phyloP scores from a whole-genome alignment of 1,139 yeast genomes.

The Diutina siamensis region DNA sequence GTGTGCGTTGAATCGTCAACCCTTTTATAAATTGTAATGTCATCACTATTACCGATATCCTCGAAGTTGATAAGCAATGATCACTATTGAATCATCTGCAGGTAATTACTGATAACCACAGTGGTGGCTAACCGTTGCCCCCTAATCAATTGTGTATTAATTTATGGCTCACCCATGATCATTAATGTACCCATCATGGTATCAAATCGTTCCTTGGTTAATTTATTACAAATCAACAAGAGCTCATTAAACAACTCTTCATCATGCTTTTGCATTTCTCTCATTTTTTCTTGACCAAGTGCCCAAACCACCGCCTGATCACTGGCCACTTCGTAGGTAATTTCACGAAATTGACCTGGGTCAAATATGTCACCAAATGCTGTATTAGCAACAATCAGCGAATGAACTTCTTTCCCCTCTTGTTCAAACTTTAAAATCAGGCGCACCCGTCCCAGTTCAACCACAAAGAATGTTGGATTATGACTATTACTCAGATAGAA shows the following conservation, averaged over 20 bases:
- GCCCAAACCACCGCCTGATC: conserved; percentile 63
- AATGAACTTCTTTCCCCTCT: conserved; percentile 50
- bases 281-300: conserved; percentile 36
- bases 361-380: conserved; percentile 67
- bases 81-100: too few relatives aligned
- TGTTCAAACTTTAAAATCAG: conserved; percentile 44
- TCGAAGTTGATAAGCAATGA: too few relatives aligned
- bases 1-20: too few relatives aligned
- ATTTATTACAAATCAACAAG: conserved; percentile 47
- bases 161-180: conserved; percentile 15
- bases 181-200: conserved; percentile 59
- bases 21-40: too few relatives aligned
- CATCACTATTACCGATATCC: too few relatives aligned
- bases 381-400: conserved; percentile 80
- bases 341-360: conserved; percentile 23
- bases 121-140: too few relatives aligned
- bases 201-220: conserved; percentile 66
- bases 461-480: conserved; percentile 42
- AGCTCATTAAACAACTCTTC: conserved; percentile 60
- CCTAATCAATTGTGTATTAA: too few relatives aligned
- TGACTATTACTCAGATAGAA: conserved; percentile 34
- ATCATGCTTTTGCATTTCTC: conserved; percentile 25
- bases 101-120: too few relatives aligned
- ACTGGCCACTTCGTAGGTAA: conserved; percentile 34
- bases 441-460: conserved; percentile 71